phyloP scores from a whole-genome alignment of 2,329 filamentous ascomycete genomes.

The Alternaria sp. region DNA sequence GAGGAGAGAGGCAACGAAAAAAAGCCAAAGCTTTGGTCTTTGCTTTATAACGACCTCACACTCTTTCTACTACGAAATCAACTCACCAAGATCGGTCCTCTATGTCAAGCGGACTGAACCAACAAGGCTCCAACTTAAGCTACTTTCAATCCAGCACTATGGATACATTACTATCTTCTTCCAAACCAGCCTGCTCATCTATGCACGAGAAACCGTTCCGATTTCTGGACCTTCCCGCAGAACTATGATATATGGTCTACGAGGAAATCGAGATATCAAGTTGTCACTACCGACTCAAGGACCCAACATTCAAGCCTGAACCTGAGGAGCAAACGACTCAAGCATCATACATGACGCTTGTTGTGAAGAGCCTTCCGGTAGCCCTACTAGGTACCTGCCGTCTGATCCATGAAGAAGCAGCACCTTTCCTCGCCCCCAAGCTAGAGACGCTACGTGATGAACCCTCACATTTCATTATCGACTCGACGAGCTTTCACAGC shows the following conservation, averaged over 20 bases:
- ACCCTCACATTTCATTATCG: neutral
- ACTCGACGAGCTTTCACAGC: neutral
- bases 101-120: neutral
- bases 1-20: neutral
- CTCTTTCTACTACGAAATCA: neutral
- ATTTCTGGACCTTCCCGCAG: neutral
- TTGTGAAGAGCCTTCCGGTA: neutral
- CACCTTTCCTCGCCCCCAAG: neutral
- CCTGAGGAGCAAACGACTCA: neutral
- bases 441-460: neutral
- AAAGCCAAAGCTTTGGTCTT: neutral
- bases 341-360: neutral
- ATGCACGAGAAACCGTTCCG: neutral
- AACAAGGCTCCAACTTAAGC: neutral
- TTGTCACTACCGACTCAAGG: neutral
- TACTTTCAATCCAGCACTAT: neutral
- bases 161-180: neutral
- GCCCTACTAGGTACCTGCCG: neutral
- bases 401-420: neutral
- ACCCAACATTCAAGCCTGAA: neutral
- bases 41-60: neutral
- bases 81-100: neutral
- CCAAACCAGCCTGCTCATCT: neutral
- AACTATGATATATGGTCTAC: neutral
- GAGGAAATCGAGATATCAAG: neutral